These are phyloP conservation scores for Cylindrotheca closterium DNA, from an alignment of 108 stramenopile genomes.

Conservation along the genomic window DNA sequence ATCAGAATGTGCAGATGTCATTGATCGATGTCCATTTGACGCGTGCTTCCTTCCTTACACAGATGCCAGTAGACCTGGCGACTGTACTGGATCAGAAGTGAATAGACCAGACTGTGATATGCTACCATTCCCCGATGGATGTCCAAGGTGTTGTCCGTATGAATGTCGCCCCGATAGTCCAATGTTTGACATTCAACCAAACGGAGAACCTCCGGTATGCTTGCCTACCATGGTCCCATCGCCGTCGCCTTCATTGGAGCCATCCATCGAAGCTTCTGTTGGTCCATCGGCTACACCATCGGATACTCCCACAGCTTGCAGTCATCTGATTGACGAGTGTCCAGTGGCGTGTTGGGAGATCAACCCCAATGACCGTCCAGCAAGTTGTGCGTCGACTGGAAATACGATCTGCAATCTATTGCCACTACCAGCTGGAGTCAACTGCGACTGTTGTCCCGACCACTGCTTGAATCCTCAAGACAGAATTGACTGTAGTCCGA, in stretches of 20 bases:
- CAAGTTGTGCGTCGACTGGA: background rate
- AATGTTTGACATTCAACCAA: background rate
- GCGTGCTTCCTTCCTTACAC: background rate
- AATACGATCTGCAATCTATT: background rate
- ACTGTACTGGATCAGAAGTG: background rate
- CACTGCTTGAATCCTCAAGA: background rate
- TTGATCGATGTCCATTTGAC: background rate
- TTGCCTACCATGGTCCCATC: background rate
- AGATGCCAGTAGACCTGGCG: background rate
- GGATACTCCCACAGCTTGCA: background rate
- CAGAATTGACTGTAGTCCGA: background rate
- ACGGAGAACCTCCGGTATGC: background rate
- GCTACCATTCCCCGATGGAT: background rate
- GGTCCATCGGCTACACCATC: slow-evolving; percentile 10
- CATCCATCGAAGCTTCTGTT: background rate
- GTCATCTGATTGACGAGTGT: background rate
- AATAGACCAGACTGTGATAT: background rate
- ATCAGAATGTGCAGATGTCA: background rate
- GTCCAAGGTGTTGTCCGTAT: background rate
- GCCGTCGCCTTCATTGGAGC: background rate
- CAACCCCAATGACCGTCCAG: background rate
- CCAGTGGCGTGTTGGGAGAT: background rate
- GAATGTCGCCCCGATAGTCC: background rate
- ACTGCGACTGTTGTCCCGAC: too few relatives aligned
- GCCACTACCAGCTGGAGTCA: too few relatives aligned